Evolutionary conservation across 1,284 basidiomycete species (phyloP), one percentile per base, ranked within the genome.

Genomic region (Tetrapyrgos nigripes): DNA sequence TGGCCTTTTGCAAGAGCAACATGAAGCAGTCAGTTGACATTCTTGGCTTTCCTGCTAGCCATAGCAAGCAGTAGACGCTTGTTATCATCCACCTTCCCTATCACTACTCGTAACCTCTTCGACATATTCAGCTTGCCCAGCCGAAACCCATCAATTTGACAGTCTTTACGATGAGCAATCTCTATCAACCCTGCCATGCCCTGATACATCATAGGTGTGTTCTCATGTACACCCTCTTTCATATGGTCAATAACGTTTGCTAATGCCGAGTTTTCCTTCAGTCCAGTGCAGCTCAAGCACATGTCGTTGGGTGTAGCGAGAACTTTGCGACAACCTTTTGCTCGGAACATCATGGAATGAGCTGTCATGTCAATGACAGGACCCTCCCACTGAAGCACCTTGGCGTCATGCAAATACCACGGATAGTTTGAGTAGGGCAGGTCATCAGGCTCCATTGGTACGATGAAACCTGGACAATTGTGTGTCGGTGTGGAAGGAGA

Each of bases 71-170:
- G 21, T 13, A 64, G 51, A 19, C 56, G 23, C 47, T 70, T 68
- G 28, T 50, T 19, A 14, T 64, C 63, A 5, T 63, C 56, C 13
- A 70, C 57, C 0, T 63, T 59, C 10, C 54, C 31, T 0, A 65
- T 63, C 26, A 57, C 55, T 26, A 14, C 45, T 21, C 64, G 51
- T 0, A 72, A 49, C 10, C 57, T 63, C 28, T 52, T 50, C 0
- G 66, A 64, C 28, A 68, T 65, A 55, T 72, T 70, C 17, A 70
- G 43, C 5, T 65, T 61, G 9, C 54, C 57, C 3, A 69, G 57
- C 11, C 58, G 65, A 57, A 26, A 66, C 62, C 35, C 56, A 53
- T 37, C 21, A 19, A 19, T 62, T 66, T 57, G 46, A 13, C 24
- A 24, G 23, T 48, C 46, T 27, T 66, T 66, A 8, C 52, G 43